Evolutionary conservation across 2,329 filamentous ascomycete species (phyloP).

Genomic region (Aureobasidium musti): DNA sequence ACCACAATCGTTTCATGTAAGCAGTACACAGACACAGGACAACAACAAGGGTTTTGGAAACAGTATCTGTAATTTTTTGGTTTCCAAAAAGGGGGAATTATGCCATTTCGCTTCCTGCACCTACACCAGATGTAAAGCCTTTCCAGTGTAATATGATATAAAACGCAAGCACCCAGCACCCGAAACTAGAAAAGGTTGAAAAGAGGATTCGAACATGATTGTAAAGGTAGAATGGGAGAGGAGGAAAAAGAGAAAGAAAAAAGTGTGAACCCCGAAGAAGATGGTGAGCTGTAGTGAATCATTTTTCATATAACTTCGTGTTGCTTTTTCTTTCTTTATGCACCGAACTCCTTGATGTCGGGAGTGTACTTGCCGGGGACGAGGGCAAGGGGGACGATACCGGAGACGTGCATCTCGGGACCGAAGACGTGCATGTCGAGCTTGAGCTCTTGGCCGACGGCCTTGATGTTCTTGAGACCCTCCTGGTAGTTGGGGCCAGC

Average conservation of each 20-base stretch:
- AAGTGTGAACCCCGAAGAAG: constrained; percentile 23
- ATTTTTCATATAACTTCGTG: constrained; percentile 30
- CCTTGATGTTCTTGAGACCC: constrained; percentile 99
- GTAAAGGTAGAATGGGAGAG: neutral
- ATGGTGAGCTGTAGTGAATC: constrained; percentile 22
- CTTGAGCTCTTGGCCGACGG: constrained; percentile 87
- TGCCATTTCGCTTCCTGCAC: constrained; percentile 29
- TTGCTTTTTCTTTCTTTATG: constrained; percentile 40
- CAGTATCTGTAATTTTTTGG: constrained; percentile 19
- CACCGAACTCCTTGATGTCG: constrained; percentile 62
- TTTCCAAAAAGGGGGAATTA: constrained; percentile 23
- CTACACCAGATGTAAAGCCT: constrained; percentile 27
- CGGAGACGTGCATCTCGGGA: constrained; percentile 84
- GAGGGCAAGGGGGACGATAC: constrained; percentile 92
- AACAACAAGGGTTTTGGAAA: neutral
- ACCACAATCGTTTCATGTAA: no score
- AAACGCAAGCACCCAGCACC: constrained; percentile 24
- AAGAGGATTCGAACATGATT: constrained; percentile 1
- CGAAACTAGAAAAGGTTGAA: constrained; percentile 3
- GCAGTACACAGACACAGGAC: neutral
- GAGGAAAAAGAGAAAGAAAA: neutral
- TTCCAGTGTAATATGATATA: constrained; percentile 29
- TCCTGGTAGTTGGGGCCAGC: constrained; percentile 99
- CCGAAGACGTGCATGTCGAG: constrained; percentile 92
- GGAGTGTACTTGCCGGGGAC: constrained; percentile 59